Percentiles rank a stretch among this genome's conserved stretches.
Evolutionary conservation across 441 rosid species (phyloP).

Genomic region (Gossypium gossypioides): DNA sequence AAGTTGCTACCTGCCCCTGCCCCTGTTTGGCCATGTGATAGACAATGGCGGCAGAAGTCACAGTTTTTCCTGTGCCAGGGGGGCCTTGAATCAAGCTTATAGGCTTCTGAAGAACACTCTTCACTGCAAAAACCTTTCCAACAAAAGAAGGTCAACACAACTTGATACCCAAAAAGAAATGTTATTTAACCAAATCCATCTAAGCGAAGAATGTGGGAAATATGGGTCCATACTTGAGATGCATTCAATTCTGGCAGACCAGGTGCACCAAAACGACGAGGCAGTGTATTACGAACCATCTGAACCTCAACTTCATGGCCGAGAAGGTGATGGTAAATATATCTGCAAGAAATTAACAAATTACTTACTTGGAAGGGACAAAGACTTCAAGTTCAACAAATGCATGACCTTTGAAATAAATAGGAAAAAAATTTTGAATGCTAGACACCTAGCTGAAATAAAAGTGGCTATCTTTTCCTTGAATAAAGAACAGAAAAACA

Average conservation of each 20-base stretch:
- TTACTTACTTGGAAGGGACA: constrained; percentile 5
- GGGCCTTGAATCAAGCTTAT: constrained; percentile 98
- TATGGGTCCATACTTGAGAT: constrained; percentile 56
- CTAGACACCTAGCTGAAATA: not conserved
- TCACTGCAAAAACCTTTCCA: constrained; percentile 82
- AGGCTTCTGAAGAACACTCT: constrained; percentile 96
- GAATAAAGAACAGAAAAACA: not conserved
- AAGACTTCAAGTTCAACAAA: not conserved
- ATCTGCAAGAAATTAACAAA: constrained; percentile 35
- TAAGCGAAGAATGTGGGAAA: not conserved
- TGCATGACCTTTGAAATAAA: not conserved
- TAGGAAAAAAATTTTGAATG: not conserved
- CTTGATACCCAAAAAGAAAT: not conserved
- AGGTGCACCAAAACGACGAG: constrained; percentile 95
- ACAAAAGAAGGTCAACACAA: constrained; percentile 2
- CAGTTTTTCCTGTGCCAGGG: constrained; percentile 99
- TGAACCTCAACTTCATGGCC: constrained; percentile 98
- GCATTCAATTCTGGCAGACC: constrained; percentile 98
- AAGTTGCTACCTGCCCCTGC: constrained; percentile 72
- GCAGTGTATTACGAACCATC: constrained; percentile 81
- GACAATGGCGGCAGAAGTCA: constrained; percentile 97
- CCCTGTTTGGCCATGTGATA: constrained; percentile 99
- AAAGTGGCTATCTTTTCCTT: not conserved
- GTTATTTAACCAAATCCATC: not conserved
- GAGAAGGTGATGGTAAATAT: constrained; percentile 88